Base-by-base conservation (phyloP, 1,139 yeast genomes). In the Suhomyces bokatorum region DNA sequence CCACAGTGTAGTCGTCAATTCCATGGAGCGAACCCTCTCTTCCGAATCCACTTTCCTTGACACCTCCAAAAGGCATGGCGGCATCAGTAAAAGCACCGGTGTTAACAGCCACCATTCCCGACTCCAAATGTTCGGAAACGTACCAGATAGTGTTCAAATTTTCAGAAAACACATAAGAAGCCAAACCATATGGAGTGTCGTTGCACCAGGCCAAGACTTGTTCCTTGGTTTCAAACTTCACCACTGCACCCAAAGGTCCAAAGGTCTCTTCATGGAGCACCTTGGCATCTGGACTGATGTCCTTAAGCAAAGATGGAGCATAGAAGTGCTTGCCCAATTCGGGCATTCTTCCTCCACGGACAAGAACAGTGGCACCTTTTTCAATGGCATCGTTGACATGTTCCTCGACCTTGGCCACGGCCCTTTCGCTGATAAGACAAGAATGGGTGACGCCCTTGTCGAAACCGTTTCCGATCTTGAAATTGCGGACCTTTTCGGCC, bases 191-290 rank as follows among this genome's bases (percentile, higher is more conserved):
- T 20, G 74, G 78, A 12, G 84, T 79, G 52, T 78, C 77, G 64
- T 90, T 90, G 27, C 96, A 95, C 56, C 75, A 65, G 27, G 64
- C 66, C 31, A 90, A 64, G 11, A 83, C 97, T 58, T 88, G 88
- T 45, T 85, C 87, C 40, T 81, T 83, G 24, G 80, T 66, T 13
- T 73, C 69, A 63, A 89, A 85, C 50, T 79, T 77, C 52, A 86
- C 77, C 34, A 90, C 66, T 1, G 95, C 93, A 43, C 93, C 95
- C 37, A 90, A 73, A 5, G 97, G 97, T 11, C 97, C 97, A 63
- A 90, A 90, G 1, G 95, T 88, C 67, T 90, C 97, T 56, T 88
- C 95, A 28, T 68, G 59, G 47, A 81, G 72, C 22, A 89, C 85
- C 45, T 66, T 60, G 77, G 89, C 87, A 33, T 77, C 77, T 7